These are phyloP conservation scores for Physcomitrellopsis africana DNA, from an alignment of 225 moss, liverwort and hornwort species.

Conservation along the genomic window DNA sequence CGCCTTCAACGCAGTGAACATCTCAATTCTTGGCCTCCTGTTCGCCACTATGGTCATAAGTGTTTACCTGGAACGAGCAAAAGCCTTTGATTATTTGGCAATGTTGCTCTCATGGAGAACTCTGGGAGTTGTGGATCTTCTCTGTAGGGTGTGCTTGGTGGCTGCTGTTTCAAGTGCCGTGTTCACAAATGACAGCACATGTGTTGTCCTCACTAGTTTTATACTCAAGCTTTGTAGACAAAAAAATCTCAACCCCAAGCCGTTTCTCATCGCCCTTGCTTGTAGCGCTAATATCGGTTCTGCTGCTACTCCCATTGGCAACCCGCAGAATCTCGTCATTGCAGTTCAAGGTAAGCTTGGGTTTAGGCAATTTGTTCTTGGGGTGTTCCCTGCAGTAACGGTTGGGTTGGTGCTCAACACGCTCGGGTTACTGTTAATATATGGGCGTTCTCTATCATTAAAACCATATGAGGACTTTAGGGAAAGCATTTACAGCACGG, in stretches of 20 bases:
- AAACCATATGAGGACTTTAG: neutral
- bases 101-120: slow-evolving; percentile 69
- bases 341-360: slow-evolving; percentile 70
- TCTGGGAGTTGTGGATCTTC: slow-evolving; percentile 65
- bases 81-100: slow-evolving; percentile 63
- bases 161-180: slow-evolving; percentile 72
- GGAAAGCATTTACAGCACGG: neutral
- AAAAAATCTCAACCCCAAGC: slow-evolving; percentile 58
- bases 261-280: slow-evolving; percentile 81
- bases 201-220: slow-evolving; percentile 78
- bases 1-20: slow-evolving; percentile 69
- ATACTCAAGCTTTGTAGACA: slow-evolving; percentile 76
- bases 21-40: slow-evolving; percentile 72
- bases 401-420: slow-evolving; percentile 64
- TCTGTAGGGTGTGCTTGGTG: slow-evolving; percentile 71
- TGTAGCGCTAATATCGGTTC: slow-evolving; percentile 92
- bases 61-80: slow-evolving; percentile 70
- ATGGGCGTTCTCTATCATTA: slow-evolving; percentile 49
- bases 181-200: slow-evolving; percentile 92
- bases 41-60: slow-evolving; percentile 95
- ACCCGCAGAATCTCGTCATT: slow-evolving; percentile 93
- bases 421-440: slow-evolving; percentile 51
- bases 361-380: slow-evolving; percentile 68
- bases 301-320: slow-evolving; percentile 82
- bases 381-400: slow-evolving; percentile 71